Evolutionary conservation across 768 basidiomycete genomes (phyloP), one percentile per base, ranked within the genome.

Genomic region (Boletellus ananiceps): DNA sequence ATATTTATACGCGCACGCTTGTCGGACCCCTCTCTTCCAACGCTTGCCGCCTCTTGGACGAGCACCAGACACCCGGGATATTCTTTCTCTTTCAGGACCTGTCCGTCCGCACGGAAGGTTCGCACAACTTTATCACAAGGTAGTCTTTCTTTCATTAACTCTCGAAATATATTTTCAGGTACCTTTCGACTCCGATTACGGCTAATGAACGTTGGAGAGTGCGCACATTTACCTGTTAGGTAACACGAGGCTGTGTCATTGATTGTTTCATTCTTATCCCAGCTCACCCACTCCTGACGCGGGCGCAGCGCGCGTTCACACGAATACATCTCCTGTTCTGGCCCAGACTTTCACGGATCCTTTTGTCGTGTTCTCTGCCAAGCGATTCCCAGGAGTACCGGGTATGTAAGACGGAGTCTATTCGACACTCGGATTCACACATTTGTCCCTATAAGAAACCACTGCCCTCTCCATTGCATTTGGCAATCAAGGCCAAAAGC

Each of bases 71-170:
- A 54, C 77, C 81, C 44, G 94, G 93, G 7, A 86, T 96, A 54
- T 97, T 92, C 69, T 97, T 96, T 73, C 83, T 96, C 53, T 92
- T 94, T 71, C 92, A 93, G 65, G 94, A 96, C 70, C 71, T 97
- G 45, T 93, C 90, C 40, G 88, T 97, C 41, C 81, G 94, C 49
- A 94, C 90, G 16, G 94, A 97, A 79, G 90, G 89, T 86, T 68
- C 62, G 62, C 46, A 45, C 43, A 62, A 61, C 66, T 65, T 44
- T 54, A 65, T 57, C 61, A 62, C 36, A 23, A 54, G 54, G 12
- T 47, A 50, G 40, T 46, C 23, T 25, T 25, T 25, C 23, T 25
- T 25, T 25, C 23, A 57, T 66, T 55, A 58, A 58, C 54, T 39
- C 25, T 56, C 51, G 44, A 56, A 60, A 52, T 58, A 52, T 42